These are phyloP conservation scores for Fusarium sp. DNA, from an alignment of 2,329 filamentous ascomycete genomes.

Conservation along the genomic window DNA sequence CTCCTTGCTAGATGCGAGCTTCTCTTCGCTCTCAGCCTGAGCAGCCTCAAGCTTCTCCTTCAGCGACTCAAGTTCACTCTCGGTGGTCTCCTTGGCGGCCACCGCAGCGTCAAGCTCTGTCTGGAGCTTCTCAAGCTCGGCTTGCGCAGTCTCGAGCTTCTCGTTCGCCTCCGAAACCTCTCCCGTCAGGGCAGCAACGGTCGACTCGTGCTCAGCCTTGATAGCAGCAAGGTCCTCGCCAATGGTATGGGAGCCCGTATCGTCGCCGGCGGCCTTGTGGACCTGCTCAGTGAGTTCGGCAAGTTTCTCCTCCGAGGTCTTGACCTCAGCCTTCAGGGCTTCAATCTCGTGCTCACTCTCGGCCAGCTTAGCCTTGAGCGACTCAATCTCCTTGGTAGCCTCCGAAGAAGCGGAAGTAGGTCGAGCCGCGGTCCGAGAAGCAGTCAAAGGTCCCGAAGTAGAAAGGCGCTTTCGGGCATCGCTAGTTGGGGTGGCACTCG, in stretches of 20 bases:
- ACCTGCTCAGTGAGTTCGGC: conserved; percentile 64
- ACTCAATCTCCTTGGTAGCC: conserved; percentile 66
- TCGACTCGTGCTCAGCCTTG: conserved; percentile 61
- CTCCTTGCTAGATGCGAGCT: conserved; percentile 46
- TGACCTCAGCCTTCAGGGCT: conserved; percentile 66
- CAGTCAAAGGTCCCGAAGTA: conserved; percentile 53
- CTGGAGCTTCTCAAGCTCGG: conserved; percentile 62
- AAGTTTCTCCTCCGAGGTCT: conserved; percentile 66
- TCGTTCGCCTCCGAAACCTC: conserved; percentile 61
- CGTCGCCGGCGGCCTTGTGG: conserved; percentile 52
- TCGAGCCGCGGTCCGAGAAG: conserved; percentile 53
- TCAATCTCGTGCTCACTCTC: conserved; percentile 68
- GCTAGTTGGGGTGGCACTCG: conserved; percentile 54
- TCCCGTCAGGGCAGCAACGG: conserved; percentile 58
- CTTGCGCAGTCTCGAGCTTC: conserved; percentile 63
- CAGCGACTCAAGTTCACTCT: conserved; percentile 59
- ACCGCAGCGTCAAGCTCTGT: conserved; percentile 60
- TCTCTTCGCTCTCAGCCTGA: conserved; percentile 48
- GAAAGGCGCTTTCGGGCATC: conserved; percentile 69
- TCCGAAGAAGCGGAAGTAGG: conserved; percentile 54
- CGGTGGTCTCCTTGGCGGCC: conserved; percentile 59
- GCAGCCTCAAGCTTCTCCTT: conserved; percentile 61
- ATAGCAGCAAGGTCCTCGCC: conserved; percentile 57
- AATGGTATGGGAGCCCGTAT: conserved; percentile 54
- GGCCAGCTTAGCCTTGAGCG: conserved; percentile 68